phyloP scores from a whole-genome alignment of 164 flowering plant species.

The Kingdonia uniflora region DNA sequence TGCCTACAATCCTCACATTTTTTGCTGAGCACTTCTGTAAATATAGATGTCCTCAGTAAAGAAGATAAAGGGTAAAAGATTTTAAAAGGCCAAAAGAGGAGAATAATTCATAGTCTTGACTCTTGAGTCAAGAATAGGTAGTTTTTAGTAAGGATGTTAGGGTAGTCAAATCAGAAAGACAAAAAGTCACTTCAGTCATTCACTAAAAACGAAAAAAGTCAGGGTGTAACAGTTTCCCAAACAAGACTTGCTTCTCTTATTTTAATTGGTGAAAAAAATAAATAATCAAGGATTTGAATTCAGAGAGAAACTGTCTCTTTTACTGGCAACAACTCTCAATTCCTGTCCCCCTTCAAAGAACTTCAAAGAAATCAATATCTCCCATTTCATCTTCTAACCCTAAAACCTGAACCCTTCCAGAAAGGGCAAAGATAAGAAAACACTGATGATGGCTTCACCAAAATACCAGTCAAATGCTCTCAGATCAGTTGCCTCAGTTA shows the following conservation, averaged over 20 bases:
- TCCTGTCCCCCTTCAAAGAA: not conserved
- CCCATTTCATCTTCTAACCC: not conserved
- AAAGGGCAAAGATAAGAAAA: not conserved
- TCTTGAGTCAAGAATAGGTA: too few relatives aligned
- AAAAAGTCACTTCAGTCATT: constrained; percentile 8
- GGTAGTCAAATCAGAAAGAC: not conserved
- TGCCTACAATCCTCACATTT: too few relatives aligned
- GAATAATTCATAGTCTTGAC: too few relatives aligned
- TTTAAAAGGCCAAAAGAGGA: too few relatives aligned
- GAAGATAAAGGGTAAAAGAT: too few relatives aligned
- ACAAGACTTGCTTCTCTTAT: not conserved
- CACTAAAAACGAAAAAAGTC: constrained; percentile 3
- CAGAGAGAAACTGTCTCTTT: constrained; percentile 6
- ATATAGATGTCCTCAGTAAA: too few relatives aligned
- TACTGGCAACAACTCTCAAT: constrained; percentile 6
- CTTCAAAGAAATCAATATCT: not conserved
- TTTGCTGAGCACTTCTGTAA: too few relatives aligned
- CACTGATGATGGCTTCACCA: constrained; percentile 22
- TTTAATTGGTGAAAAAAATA: not conserved
- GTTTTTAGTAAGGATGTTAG: not conserved
- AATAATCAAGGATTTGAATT: not conserved
- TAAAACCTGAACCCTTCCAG: not conserved
- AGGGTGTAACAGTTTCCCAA: constrained; percentile 4
- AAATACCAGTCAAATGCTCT: constrained; percentile 12
- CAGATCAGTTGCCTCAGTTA: constrained; percentile 4